Conservation (phyloP, 352 stramenopile species). For the Phytophthora colocasiae region DNA sequence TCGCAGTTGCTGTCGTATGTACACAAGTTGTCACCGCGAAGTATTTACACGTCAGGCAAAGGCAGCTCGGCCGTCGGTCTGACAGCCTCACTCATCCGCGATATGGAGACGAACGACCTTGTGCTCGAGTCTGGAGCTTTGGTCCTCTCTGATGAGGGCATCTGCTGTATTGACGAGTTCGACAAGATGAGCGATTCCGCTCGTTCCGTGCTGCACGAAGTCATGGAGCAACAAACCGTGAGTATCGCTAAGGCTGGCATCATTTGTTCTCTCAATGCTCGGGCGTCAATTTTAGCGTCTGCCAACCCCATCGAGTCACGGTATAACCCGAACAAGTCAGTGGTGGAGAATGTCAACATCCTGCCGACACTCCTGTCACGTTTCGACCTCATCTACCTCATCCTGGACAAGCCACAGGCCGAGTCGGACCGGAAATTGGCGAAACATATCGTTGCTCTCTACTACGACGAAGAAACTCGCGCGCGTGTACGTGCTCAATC, state of each 20-base stretch:
- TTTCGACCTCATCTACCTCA: constrained; percentile 99
- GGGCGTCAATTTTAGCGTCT: constrained; percentile 98
- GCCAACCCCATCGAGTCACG: constrained; percentile 98
- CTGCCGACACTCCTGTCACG: constrained; percentile 97
- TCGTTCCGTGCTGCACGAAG: constrained; percentile 98
- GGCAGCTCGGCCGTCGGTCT: constrained; percentile 98
- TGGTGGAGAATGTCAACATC: constrained; percentile 99
- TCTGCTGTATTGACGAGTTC: constrained; percentile 99
- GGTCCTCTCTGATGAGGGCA: constrained; percentile 97
- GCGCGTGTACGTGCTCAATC: constrained; percentile 45
- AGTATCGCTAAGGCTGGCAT: constrained; percentile 99
- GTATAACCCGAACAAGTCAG: constrained; percentile 98
- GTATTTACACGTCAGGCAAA: constrained; percentile 99
- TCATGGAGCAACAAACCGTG: constrained; percentile 99
- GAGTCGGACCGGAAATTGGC: constrained; percentile 96
- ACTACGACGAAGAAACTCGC: constrained; percentile 90
- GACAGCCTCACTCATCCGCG: constrained; percentile 96
- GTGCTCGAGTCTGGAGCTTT: constrained; percentile 97
- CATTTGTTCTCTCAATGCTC: constrained; percentile 98
- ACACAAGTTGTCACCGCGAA: constrained; percentile 95
- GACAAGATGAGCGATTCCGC: constrained; percentile 99
- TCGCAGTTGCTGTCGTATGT: constrained; percentile 98
- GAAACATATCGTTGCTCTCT: constrained; percentile 97
- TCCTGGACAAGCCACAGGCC: constrained; percentile 96
- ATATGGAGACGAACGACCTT: constrained; percentile 98